Percentiles rank a stretch among this genome's conserved stretches.
Evolutionary conservation across 441 rosid genomes (phyloP).

Genomic region (Pelargonium myrrhifolium): DNA sequence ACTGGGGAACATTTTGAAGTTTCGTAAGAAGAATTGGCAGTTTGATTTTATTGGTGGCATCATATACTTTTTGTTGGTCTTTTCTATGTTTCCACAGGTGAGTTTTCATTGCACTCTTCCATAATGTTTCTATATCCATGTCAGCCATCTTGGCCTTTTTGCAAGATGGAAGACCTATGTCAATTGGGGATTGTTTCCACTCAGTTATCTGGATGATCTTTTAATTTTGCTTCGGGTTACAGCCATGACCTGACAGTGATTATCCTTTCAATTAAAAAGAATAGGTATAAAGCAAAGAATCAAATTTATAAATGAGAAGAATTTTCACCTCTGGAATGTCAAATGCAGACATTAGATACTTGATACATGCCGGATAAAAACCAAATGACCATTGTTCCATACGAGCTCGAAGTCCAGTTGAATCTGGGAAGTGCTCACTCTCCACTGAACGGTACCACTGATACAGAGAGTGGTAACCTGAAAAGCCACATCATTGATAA

Average conservation of each 20-base stretch:
- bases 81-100: slow-evolving; percentile 95
- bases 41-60: slow-evolving; percentile 97
- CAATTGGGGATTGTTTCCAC: slow-evolving; percentile 1
- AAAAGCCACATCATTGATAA: slow-evolving; percentile 7
- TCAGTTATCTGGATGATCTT: background rate
- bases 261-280: slow-evolving; percentile 11
- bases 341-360: slow-evolving; percentile 98
- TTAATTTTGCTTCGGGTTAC: slow-evolving; percentile 78
- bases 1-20: slow-evolving; percentile 95
- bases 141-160: slow-evolving; percentile 7
- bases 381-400: slow-evolving; percentile 98
- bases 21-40: slow-evolving; percentile 98
- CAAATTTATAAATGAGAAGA: slow-evolving; percentile 7
- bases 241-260: slow-evolving; percentile 74
- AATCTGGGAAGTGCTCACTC: slow-evolving; percentile 95
- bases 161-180: background rate
- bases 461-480: slow-evolving; percentile 90
- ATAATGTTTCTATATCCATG: slow-evolving; percentile 5
- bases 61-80: slow-evolving; percentile 81
- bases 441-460: slow-evolving; percentile 96
- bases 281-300: background rate
- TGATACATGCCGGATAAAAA: slow-evolving; percentile 95
- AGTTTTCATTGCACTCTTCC: slow-evolving; percentile 20
- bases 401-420: slow-evolving; percentile 93
- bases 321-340: slow-evolving; percentile 89